Percentiles rank a stretch among this genome's conserved stretches.
These are phyloP conservation scores for Fusarium phyllophilum DNA, from an alignment of 2,329 filamentous ascomycete species.

Conservation along the genomic window DNA sequence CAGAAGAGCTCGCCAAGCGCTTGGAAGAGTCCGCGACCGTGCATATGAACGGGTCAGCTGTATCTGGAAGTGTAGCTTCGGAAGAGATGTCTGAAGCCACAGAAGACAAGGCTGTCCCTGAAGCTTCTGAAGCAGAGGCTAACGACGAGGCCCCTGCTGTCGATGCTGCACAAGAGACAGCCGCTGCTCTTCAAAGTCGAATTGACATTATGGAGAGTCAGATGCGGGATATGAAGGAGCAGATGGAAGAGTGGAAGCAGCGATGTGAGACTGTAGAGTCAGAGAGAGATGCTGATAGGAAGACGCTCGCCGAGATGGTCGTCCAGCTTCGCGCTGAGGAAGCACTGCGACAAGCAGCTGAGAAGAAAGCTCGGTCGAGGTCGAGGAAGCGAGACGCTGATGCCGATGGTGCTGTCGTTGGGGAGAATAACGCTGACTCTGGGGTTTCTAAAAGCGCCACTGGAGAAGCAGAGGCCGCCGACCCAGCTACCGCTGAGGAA, in stretches of 20 bases:
- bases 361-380: constrained; percentile 53
- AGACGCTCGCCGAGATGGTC: constrained; percentile 88
- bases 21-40: constrained; percentile 66
- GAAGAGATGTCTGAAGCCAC: constrained; percentile 23
- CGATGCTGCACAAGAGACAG: constrained; percentile 53
- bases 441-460: constrained; percentile 32
- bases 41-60: constrained; percentile 46
- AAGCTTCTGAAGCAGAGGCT: constrained; percentile 42
- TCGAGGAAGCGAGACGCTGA: constrained; percentile 48
- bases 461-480: constrained; percentile 26
- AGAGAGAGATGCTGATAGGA: constrained; percentile 76
- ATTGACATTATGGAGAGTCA: constrained; percentile 81
- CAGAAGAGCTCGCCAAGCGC: constrained; percentile 82
- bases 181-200: constrained; percentile 65
- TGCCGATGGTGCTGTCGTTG: constrained; percentile 30
- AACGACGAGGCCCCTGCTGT: constrained; percentile 47
- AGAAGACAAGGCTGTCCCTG: constrained; percentile 30
- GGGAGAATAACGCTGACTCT: constrained; percentile 27
- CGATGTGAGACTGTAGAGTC: constrained; percentile 84
- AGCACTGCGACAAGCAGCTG: constrained; percentile 57
- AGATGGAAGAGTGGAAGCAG: constrained; percentile 80
- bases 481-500: constrained; percentile 46
- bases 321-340: constrained; percentile 79
- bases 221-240: constrained; percentile 82
- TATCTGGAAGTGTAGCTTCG: constrained; percentile 32